A percentile compares a stretch with the other conserved stretches of the same genome.
Evolutionary conservation across 371 early-diverging fungal genomes (phyloP).

Genomic region (Apophysomyces ossiformis): DNA sequence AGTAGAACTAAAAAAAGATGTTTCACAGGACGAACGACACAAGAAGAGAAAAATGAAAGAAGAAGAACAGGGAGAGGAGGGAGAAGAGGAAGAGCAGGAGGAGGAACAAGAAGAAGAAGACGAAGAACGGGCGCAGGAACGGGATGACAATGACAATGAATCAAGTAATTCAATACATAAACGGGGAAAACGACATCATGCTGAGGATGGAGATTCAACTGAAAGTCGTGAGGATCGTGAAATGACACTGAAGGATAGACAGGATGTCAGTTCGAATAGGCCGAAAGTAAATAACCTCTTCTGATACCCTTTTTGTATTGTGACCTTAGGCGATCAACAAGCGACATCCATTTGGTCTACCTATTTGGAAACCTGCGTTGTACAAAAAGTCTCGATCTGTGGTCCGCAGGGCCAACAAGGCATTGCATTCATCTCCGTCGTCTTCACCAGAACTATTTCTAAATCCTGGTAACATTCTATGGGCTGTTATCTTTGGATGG

Average conservation of each 20-base stretch:
- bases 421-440: conserved; percentile 83
- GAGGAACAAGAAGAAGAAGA: conserved; percentile 18
- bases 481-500: conserved; percentile 91
- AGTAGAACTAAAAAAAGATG: background rate
- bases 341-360: conserved; percentile 94
- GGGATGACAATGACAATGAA: conserved; percentile 18
- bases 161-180: conserved; percentile 3
- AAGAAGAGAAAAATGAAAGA: conserved; percentile 2
- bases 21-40: background rate
- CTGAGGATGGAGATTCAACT: conserved; percentile 30
- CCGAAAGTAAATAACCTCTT: background rate
- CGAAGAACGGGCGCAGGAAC: conserved; percentile 10
- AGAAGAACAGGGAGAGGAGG: background rate
- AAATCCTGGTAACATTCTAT: conserved; percentile 86
- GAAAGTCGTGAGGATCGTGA: conserved; percentile 45
- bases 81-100: conserved; percentile 7
- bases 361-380: conserved; percentile 96
- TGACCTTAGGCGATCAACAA: conserved; percentile 72
- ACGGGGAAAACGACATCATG: conserved; percentile 14
- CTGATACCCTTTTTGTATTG: background rate
- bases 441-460: conserved; percentile 68
- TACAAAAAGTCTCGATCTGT: conserved; percentile 95
- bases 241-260: conserved; percentile 70
- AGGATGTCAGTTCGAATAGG: conserved; percentile 51
- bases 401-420: conserved; percentile 77